Conservation (phyloP, 257 asterid genomes). For the Linaria vulgaris region DNA sequence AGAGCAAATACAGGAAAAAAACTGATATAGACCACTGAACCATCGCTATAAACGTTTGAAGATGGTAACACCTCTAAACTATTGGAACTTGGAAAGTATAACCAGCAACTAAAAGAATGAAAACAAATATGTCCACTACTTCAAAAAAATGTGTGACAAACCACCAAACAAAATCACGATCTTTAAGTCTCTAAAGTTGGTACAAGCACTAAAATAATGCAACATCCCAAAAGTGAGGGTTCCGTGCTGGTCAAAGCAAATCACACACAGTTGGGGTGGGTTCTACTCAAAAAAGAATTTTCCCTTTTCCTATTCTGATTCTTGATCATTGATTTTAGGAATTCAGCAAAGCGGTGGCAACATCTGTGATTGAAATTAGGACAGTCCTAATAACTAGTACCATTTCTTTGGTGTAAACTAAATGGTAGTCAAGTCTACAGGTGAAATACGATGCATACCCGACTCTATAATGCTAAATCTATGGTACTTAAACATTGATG, state of each 20-base stretch:
- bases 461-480: neutral
- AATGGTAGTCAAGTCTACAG: no score
- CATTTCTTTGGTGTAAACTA: no score
- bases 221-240: neutral
- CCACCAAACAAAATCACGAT: no score
- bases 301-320: neutral
- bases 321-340: neutral
- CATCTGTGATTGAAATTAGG: neutral
- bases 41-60: neutral
- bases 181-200: no score
- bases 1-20: constrained; percentile 14
- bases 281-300: neutral
- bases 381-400: no score
- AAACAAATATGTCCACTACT: no score
- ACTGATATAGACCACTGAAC: neutral
- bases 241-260: neutral
- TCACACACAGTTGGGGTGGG: neutral
- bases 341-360: neutral
- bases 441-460: neutral
- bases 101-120: no score
- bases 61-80: neutral
- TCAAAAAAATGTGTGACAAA: no score
- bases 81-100: neutral
- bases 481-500: constrained; percentile 7
- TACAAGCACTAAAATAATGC: no score